Evolutionary conservation across 2,329 filamentous ascomycete genomes (phyloP).

Genomic region (Cladosporium colombiae): DNA sequence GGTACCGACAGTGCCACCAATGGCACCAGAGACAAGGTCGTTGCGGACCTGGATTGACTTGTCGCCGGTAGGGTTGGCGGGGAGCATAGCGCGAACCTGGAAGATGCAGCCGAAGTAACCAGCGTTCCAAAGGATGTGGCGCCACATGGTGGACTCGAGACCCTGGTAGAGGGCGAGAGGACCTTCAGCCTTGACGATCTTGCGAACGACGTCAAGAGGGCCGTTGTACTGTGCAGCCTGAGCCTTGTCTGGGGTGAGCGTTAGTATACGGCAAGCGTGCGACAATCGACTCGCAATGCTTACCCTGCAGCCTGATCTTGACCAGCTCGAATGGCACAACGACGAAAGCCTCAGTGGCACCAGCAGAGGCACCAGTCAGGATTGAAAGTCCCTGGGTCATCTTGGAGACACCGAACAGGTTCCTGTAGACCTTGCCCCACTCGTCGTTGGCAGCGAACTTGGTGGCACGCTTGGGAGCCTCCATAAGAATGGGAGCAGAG

Average conservation of each 20-base stretch:
- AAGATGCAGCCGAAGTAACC: constrained; percentile 99
- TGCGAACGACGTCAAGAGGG: constrained; percentile 75
- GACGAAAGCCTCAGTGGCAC: constrained; percentile 93
- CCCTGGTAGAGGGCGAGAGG: constrained; percentile 91
- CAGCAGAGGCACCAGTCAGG: constrained; percentile 89
- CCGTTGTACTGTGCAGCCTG: constrained; percentile 85
- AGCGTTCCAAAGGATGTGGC: constrained; percentile 90
- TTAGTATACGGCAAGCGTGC: constrained; percentile 13
- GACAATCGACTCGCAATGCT: constrained; percentile 6
- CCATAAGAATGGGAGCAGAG: constrained; percentile 94
- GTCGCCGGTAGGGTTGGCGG: constrained; percentile 65
- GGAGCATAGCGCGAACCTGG: constrained; percentile 85
- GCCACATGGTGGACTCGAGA: constrained; percentile 94
- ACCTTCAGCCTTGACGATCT: constrained; percentile 83
- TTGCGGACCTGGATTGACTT: constrained; percentile 82
- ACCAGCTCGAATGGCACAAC: constrained; percentile 98
- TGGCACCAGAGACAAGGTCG: constrained; percentile 79
- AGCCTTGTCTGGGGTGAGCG: constrained; percentile 67
- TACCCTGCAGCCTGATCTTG: constrained; percentile 87
- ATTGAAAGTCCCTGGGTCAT: constrained; percentile 92
- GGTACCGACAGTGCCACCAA: constrained; percentile 89
- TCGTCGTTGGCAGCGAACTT: constrained; percentile 99
- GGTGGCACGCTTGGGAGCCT: constrained; percentile 90
- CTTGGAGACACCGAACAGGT: constrained; percentile 77
- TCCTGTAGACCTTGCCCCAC: constrained; percentile 94